phyloP scores from a whole-genome alignment of 2,329 filamentous ascomycete species.

The Nigrospora osmanthi region DNA sequence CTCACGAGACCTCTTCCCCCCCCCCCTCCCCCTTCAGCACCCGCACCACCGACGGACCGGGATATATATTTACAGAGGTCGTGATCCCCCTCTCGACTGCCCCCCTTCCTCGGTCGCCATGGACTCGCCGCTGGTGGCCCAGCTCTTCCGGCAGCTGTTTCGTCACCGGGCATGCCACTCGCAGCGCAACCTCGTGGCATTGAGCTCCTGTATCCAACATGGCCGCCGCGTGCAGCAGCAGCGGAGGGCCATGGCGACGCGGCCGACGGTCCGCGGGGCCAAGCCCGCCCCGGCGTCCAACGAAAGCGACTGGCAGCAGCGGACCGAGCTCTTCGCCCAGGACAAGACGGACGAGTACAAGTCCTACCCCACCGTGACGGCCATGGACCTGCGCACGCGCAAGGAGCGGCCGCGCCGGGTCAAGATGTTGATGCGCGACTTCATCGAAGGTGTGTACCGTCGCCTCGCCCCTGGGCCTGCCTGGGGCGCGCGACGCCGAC shows the following conservation, averaged over 20 bases:
- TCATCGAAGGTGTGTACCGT: slow-evolving; percentile 70
- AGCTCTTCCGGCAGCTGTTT: slow-evolving; percentile 81
- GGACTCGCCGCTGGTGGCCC: slow-evolving; percentile 73
- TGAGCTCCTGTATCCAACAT: slow-evolving; percentile 29
- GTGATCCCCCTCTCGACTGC: slow-evolving; percentile 7
- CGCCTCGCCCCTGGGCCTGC: slow-evolving; percentile 5
- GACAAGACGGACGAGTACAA: slow-evolving; percentile 77
- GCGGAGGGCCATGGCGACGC: slow-evolving; percentile 20
- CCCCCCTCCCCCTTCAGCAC: too few species aligned
- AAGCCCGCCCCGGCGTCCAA: slow-evolving; percentile 23
- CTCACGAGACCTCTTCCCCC: too few species aligned
- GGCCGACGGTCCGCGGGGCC: slow-evolving; percentile 15
- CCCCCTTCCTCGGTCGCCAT: slow-evolving; percentile 37
- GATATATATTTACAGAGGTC: neutral
- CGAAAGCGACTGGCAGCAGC: slow-evolving; percentile 80
- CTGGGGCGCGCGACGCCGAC: too few species aligned
- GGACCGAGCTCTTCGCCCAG: slow-evolving; percentile 63
- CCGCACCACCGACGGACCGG: too few species aligned
- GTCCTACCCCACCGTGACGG: slow-evolving; percentile 76
- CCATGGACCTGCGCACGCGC: slow-evolving; percentile 65
- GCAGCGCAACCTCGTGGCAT: slow-evolving; percentile 31
- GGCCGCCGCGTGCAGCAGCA: slow-evolving; percentile 29
- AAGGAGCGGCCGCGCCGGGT: slow-evolving; percentile 75
- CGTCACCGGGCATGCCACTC: slow-evolving; percentile 60
- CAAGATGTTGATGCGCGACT: slow-evolving; percentile 96